Percentiles rank a stretch among this genome's conserved stretches.
phyloP scores from a whole-genome alignment of 2,329 filamentous ascomycete genomes.

The Penicillium aurantiogriseum region DNA sequence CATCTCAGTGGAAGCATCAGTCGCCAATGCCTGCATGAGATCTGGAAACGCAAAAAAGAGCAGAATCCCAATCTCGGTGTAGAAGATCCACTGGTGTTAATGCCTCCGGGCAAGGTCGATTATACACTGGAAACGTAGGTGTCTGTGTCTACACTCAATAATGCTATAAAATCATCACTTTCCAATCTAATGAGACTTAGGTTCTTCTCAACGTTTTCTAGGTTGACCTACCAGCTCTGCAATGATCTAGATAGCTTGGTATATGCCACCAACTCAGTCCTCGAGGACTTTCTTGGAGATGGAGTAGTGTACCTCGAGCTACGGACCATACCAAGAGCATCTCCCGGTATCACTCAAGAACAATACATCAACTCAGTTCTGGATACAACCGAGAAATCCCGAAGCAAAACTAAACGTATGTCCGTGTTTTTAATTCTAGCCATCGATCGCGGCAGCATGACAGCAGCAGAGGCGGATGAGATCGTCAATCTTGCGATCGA shows the following conservation, averaged over 20 bases:
- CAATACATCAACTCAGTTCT: constrained; percentile 68
- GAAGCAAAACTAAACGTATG: constrained; percentile 46
- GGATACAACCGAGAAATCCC: constrained; percentile 57
- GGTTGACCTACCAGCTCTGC: constrained; percentile 75
- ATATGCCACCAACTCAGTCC: constrained; percentile 64
- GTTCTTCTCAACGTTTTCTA: constrained; percentile 76
- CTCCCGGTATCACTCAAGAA: constrained; percentile 58
- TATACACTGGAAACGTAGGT: constrained; percentile 69
- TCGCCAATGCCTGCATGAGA: constrained; percentile 67
- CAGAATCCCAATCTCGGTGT: constrained; percentile 53
- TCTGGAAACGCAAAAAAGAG: constrained; percentile 64
- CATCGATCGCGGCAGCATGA: constrained; percentile 66
- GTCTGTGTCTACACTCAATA: constrained; percentile 29
- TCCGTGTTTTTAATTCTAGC: constrained; percentile 69
- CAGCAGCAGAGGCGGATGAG: constrained; percentile 58
- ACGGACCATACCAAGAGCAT: constrained; percentile 71
- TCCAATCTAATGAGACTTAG: constrained; percentile 40
- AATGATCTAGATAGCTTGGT: constrained; percentile 60
- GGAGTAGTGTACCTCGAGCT: constrained; percentile 77
- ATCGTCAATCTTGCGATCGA: constrained; percentile 63
- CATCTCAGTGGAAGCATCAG: constrained; percentile 78
- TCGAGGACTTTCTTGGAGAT: constrained; percentile 65
- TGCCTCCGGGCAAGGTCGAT: constrained; percentile 69
- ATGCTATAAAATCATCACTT: not conserved
- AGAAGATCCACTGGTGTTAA: constrained; percentile 66